Conservation (phyloP, 116 monocot species). For the Trichopus zeylanicus region DNA sequence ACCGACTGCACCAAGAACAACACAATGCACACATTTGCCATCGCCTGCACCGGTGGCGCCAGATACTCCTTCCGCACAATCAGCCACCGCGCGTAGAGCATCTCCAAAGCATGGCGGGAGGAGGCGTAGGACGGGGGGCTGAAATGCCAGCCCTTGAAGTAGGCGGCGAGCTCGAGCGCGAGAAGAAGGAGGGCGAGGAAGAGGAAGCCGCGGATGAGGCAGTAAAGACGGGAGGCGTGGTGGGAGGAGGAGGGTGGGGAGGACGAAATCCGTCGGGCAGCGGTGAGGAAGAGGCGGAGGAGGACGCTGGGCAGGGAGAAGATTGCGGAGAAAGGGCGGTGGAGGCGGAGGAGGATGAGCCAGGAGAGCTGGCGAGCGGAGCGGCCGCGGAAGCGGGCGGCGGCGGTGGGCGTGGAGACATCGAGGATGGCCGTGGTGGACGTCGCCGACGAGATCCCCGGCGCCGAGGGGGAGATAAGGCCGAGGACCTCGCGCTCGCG, state of each 20-base stretch:
- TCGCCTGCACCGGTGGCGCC: conserved; percentile 39
- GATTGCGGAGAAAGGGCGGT: conserved; percentile 20
- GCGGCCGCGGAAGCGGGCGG: conserved; percentile 4
- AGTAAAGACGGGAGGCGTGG: conserved; percentile 26
- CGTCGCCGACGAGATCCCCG: too few species aligned
- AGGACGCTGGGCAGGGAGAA: conserved; percentile 7
- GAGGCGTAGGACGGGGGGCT: conserved; percentile 30
- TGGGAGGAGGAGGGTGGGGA: conserved; percentile 15
- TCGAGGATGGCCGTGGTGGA: neutral
- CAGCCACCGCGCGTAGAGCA: conserved; percentile 34
- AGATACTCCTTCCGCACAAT: conserved; percentile 37
- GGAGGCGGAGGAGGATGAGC: too few species aligned
- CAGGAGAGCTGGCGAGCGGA: conserved; percentile 23
- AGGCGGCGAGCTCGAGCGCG: conserved; percentile 39
- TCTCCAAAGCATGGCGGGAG: conserved; percentile 22
- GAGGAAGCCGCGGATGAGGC: too few species aligned
- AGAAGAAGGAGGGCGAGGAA: conserved; percentile 35
- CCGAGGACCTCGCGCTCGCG: conserved; percentile 27
- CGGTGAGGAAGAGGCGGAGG: conserved; percentile 14
- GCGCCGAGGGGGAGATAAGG: too few species aligned
- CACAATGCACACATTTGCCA: conserved; percentile 44
- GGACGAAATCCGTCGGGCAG: conserved; percentile 20
- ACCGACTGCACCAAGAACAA: conserved; percentile 53
- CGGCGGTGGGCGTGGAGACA: conserved; percentile 1
- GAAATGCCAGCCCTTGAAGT: conserved; percentile 59